These are phyloP conservation scores for Dryadomyces quercivorus DNA, from an alignment of 2,329 filamentous ascomycete genomes.

Conservation along the genomic window DNA sequence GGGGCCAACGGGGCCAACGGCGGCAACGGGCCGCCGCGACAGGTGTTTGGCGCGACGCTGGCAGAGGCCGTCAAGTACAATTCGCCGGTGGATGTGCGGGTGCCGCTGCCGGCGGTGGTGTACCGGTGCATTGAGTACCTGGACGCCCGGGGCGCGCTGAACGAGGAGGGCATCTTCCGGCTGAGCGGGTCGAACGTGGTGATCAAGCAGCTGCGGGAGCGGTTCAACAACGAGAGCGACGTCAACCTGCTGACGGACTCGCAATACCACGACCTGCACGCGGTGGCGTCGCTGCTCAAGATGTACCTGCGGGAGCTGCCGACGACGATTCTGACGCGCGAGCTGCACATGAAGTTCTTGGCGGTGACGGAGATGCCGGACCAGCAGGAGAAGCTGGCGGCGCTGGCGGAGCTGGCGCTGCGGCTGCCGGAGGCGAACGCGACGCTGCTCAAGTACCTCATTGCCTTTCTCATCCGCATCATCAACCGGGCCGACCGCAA, in stretches of 20 bases:
- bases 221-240: conserved; percentile 89
- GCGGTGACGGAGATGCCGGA: conserved; percentile 69
- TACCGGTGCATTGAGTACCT: conserved; percentile 94
- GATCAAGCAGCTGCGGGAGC: conserved; percentile 80
- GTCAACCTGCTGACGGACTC: conserved; percentile 74
- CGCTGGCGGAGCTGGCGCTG: conserved; percentile 67
- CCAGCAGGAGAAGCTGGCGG: conserved; percentile 61
- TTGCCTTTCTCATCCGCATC: conserved; percentile 81
- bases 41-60: conserved; percentile 76
- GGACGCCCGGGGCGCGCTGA: conserved; percentile 64
- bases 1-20: conserved; percentile 13
- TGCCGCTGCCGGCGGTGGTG: conserved; percentile 79
- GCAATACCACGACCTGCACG: conserved; percentile 89
- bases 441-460: conserved; percentile 70
- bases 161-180: conserved; percentile 92
- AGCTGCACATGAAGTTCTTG: conserved; percentile 82
- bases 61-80: conserved; percentile 78
- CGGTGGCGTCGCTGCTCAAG: conserved; percentile 87
- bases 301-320: conserved; percentile 88
- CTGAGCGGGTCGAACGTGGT: conserved; percentile 93
- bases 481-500: conserved; percentile 83
- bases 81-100: conserved; percentile 57
- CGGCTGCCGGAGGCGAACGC: conserved; percentile 70
- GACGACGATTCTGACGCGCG: conserved; percentile 78
- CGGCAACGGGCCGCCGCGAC: conserved; percentile 39